Percentiles rank a stretch among this genome's conserved stretches.
Evolutionary conservation across 208 protist genomes (phyloP).

Genomic region (Leishmania braziliensis): DNA sequence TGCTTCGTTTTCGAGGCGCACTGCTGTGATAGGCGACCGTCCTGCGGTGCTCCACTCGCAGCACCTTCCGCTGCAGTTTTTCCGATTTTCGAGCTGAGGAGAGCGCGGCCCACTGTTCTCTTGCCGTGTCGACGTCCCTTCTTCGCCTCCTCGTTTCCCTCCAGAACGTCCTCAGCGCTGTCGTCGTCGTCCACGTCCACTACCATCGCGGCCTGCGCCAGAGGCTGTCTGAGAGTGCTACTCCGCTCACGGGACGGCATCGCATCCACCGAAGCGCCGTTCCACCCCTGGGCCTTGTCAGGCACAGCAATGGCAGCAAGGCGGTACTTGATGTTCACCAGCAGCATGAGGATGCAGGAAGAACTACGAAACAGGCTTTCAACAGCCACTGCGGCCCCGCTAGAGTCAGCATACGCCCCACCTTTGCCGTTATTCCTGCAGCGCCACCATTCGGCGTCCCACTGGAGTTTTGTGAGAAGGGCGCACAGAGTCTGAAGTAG

Average conservation of each 20-base stretch:
- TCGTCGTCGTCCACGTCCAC: constrained; percentile 14
- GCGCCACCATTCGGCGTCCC: background rate
- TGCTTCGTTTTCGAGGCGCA: background rate
- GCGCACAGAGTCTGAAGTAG: constrained; percentile 7
- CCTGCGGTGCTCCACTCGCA: background rate
- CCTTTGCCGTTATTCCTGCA: background rate
- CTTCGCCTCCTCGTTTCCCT: background rate
- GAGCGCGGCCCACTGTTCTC: background rate
- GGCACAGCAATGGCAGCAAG: background rate
- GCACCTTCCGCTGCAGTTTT: background rate
- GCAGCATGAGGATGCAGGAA: background rate
- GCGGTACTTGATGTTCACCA: constrained; percentile 13
- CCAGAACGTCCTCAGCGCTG: background rate
- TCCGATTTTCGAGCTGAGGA: background rate
- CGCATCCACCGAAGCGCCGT: background rate
- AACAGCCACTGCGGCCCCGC: background rate
- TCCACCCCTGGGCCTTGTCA: background rate
- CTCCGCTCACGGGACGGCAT: background rate
- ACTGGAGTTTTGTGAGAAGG: background rate
- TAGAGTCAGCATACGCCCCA: too few species aligned
- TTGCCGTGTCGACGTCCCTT: background rate
- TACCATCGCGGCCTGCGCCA: background rate
- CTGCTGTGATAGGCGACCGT: background rate
- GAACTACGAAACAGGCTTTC: background rate
- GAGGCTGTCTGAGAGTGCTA: background rate